Evolutionary conservation across 2,329 filamentous ascomycete genomes (phyloP).

Genomic region (Hypomyces rosellus): DNA sequence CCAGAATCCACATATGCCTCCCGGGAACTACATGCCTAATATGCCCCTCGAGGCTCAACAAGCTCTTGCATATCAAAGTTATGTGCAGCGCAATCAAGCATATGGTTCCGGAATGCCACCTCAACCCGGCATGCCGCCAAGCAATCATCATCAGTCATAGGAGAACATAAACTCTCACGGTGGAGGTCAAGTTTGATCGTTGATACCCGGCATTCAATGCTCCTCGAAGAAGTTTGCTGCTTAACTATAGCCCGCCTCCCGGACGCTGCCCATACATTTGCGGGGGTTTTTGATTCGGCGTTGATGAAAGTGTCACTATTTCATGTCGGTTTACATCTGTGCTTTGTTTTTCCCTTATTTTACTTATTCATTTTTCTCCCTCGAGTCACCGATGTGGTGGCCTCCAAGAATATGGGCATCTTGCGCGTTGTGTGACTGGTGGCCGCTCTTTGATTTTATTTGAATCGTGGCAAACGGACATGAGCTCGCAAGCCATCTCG

Average conservation of each 20-base stretch:
- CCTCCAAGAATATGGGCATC: not conserved
- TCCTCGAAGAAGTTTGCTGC: conserved; percentile 29
- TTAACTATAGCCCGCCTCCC: conserved; percentile 21
- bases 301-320: conserved; percentile 33
- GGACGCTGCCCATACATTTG: conserved; percentile 31
- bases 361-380: conserved; percentile 1
- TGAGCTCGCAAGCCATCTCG: no score
- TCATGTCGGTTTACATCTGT: conserved; percentile 22
- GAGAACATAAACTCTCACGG: conserved; percentile 10
- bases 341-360: conserved; percentile 8
- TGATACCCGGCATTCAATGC: conserved; percentile 57
- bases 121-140: conserved; percentile 72
- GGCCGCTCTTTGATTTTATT: no score
- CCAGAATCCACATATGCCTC: conserved; percentile 56
- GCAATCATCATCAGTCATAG: conserved; percentile 73
- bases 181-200: conserved; percentile 26
- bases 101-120: conserved; percentile 74
- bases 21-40: conserved; percentile 54
- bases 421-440: not conserved
- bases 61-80: conserved; percentile 76
- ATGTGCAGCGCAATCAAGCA: conserved; percentile 63
- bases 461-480: no score
- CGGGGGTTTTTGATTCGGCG: conserved; percentile 38
- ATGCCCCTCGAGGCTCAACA: conserved; percentile 70
- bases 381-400: not conserved